A percentile compares a stretch with the other conserved stretches of the same genome.
Conservation (phyloP, 306 rosid genomes). For the Citrullus mucosospermus region DNA sequence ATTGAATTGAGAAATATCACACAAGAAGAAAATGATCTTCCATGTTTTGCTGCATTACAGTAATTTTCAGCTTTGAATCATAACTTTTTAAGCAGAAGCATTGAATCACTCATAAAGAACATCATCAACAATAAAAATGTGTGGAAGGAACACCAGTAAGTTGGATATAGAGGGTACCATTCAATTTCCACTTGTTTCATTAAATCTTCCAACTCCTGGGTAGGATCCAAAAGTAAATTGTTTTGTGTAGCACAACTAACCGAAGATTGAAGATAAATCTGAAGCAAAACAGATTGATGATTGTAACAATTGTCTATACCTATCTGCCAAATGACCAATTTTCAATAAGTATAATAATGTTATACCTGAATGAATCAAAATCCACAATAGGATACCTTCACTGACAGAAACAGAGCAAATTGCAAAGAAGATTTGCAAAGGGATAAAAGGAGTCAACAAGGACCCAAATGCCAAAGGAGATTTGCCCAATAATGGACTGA, state of each 20-base stretch:
- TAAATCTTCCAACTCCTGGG: constrained; percentile 15
- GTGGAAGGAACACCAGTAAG: constrained; percentile 8
- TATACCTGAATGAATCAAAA: constrained; percentile 6
- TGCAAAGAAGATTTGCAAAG: constrained; percentile 57
- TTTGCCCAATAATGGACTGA: constrained; percentile 65
- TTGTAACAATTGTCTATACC: background rate
- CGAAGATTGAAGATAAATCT: constrained; percentile 14
- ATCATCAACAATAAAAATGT: constrained; percentile 6
- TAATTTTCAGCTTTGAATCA: background rate
- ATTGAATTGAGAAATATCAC: background rate
- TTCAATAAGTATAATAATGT: constrained; percentile 21
- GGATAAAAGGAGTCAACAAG: constrained; percentile 42
- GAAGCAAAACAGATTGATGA: constrained; percentile 4
- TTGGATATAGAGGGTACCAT: constrained; percentile 9
- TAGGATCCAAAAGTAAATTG: background rate
- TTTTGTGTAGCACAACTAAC: constrained; percentile 11
- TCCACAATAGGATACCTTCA: constrained; percentile 12
- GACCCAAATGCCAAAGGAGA: constrained; percentile 94
- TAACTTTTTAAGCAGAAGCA: background rate
- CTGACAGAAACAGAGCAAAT: constrained; percentile 31
- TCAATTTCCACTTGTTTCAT: constrained; percentile 27
- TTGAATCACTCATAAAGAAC: background rate
- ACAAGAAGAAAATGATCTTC: background rate
- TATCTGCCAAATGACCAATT: background rate
- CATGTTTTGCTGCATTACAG: background rate